Percentiles rank a stretch among this genome's conserved stretches.
These are phyloP conservation scores for Mrakia hoshinonis DNA, from an alignment of 768 basidiomycete genomes.

Conservation along the genomic window DNA sequence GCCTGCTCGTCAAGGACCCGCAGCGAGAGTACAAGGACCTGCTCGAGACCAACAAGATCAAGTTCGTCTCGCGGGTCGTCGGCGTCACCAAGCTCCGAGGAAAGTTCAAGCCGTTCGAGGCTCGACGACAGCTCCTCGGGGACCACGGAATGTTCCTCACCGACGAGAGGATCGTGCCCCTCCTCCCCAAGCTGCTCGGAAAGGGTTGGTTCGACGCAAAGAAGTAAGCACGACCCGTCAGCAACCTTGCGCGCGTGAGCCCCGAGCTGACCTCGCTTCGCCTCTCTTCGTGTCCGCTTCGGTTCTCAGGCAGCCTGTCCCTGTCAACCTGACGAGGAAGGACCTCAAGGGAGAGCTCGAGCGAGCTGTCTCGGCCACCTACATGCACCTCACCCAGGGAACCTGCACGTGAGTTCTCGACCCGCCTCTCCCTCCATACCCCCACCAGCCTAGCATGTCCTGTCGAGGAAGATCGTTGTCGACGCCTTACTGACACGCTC, in stretches of 20 bases:
- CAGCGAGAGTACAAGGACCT: conserved; percentile 95
- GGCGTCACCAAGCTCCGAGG: conserved; percentile 87
- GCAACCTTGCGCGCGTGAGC: too few relatives aligned
- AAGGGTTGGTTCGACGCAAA: conserved; percentile 88
- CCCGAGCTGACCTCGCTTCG: too few relatives aligned
- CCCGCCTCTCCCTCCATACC: neutral
- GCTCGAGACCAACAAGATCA: conserved; percentile 62
- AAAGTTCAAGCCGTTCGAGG: conserved; percentile 51
- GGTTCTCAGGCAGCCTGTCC: conserved; percentile 72
- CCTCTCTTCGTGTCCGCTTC: conserved; percentile 18
- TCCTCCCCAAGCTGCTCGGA: conserved; percentile 78
- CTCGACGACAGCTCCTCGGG: conserved; percentile 65
- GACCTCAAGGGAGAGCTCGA: conserved; percentile 89
- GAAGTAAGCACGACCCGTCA: conserved; percentile 62
- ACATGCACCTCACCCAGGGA: conserved; percentile 89
- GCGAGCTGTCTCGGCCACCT: conserved; percentile 83
- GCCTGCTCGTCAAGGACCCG: conserved; percentile 90
- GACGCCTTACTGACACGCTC: neutral
- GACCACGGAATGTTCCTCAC: conserved; percentile 89
- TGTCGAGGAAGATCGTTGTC: neutral
- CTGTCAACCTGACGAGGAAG: conserved; percentile 78
- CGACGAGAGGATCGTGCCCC: conserved; percentile 79
- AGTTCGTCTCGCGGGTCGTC: conserved; percentile 84
- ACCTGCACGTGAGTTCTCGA: conserved; percentile 70
- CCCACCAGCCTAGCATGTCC: neutral